Conservation (phyloP, 2,329 filamentous ascomycete genomes). For the Ceratocystis eucalypticola region DNA sequence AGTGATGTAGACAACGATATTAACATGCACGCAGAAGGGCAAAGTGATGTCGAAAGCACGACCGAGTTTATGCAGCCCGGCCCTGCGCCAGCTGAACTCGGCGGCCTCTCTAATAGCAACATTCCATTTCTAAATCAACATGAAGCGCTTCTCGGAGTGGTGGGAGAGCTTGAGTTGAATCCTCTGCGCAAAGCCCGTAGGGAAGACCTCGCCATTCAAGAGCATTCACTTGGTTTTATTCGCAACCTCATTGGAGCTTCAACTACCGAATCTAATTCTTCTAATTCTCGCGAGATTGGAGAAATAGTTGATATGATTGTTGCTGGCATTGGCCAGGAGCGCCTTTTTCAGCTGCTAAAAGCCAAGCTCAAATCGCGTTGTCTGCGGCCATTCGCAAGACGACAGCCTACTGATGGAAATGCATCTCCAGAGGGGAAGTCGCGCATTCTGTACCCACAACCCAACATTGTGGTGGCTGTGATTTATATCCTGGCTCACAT, state of each 20-base stretch:
- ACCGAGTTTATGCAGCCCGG: slow-evolving; percentile 8
- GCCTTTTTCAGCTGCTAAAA: slow-evolving; percentile 67
- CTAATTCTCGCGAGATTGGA: slow-evolving; percentile 41
- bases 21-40: slow-evolving; percentile 44
- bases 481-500: slow-evolving; percentile 79
- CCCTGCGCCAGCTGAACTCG: slow-evolving; percentile 9
- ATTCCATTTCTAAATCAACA: slow-evolving; percentile 9
- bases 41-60: slow-evolving; percentile 41
- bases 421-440: slow-evolving; percentile 27
- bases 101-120: slow-evolving; percentile 7
- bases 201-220: slow-evolving; percentile 75
- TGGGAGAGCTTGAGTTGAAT: slow-evolving; percentile 7
- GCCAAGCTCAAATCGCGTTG: slow-evolving; percentile 58
- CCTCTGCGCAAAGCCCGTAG: slow-evolving; percentile 47
- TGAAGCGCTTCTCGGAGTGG: slow-evolving; percentile 1
- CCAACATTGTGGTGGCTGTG: slow-evolving; percentile 63
- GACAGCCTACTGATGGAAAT: slow-evolving; percentile 23
- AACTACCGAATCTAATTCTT: background rate
- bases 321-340: slow-evolving; percentile 57
- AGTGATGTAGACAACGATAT: slow-evolving; percentile 23
- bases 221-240: slow-evolving; percentile 80
- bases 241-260: slow-evolving; percentile 57
- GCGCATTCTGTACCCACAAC: slow-evolving; percentile 42
- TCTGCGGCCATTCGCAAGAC: slow-evolving; percentile 39
- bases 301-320: slow-evolving; percentile 81